Evolutionary conservation across 352 stramenopile species (phyloP).

Genomic region (Albugo laibachii): DNA sequence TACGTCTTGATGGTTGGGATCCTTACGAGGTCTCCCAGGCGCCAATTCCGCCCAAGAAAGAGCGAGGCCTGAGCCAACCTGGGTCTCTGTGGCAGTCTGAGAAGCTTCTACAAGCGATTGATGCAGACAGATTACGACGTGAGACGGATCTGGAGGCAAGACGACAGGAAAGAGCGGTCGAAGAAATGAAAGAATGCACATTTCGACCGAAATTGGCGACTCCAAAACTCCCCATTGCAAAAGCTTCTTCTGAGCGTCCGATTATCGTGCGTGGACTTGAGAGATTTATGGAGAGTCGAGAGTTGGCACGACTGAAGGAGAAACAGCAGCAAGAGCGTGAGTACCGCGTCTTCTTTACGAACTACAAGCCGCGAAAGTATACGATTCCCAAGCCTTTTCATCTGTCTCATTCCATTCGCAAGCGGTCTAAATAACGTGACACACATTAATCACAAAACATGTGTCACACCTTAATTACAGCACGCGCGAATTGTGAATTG

Average conservation of each 20-base stretch:
- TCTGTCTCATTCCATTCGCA: conserved; percentile 11
- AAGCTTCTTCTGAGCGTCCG: conserved; percentile 6
- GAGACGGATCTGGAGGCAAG: conserved; percentile 36
- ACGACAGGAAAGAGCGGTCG: conserved; percentile 28
- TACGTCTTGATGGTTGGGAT: neutral
- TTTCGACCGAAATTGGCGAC: conserved; percentile 37
- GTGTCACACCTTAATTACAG: no score
- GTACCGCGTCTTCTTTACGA: conserved; percentile 32
- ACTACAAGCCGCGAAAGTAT: conserved; percentile 50
- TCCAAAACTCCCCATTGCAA: neutral
- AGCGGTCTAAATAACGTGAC: no score
- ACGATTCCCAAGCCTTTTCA: conserved; percentile 61
- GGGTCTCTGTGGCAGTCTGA: conserved; percentile 25
- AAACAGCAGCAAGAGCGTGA: conserved; percentile 40
- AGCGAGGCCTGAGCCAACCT: neutral
- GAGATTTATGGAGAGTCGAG: conserved; percentile 52
- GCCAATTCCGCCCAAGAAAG: neutral
- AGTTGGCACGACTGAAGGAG: conserved; percentile 43
- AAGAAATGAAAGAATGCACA: conserved; percentile 61
- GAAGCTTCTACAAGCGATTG: conserved; percentile 46
- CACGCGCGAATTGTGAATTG: no score
- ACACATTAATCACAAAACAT: no score
- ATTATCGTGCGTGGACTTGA: conserved; percentile 65
- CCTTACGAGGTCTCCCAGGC: neutral
- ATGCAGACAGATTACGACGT: conserved; percentile 29